Evolutionary conservation across 108 stramenopile genomes (phyloP), one percentile per base, ranked within the genome.

Genomic region (Mediolabrus comicus): DNA sequence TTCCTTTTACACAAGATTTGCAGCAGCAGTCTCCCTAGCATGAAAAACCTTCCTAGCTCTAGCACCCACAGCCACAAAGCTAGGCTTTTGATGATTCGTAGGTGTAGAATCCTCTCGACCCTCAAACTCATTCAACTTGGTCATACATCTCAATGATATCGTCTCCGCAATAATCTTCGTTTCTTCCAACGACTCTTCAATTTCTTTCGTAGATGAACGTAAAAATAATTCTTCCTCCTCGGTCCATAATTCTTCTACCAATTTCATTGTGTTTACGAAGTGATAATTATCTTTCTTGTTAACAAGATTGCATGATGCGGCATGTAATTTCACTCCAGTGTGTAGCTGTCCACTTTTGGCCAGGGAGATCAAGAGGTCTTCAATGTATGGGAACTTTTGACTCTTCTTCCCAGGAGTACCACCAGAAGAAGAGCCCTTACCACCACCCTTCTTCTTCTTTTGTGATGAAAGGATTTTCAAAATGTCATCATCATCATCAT

Each of bases 221-320:
- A 75, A 38, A 16, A 75, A 75, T 2, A 75, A 66, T 30, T 75
- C 74, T 29, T 74, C 73, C 58, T 75, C 74, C 31, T 75, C 74
- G 1, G 74, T 75, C 74, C 74, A 75, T 10, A 75, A 33, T 39
- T 75, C 74, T 51, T 66, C 66, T 7, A 75, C 74, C 17, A 75
- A 35, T 19, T 53, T 30, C 74, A 75, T 75, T 0, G 74, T 52
- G 49, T 67, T 62, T 3, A 67, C 66, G 41, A 53, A 75, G 29
- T 55, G 32, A 57, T 38, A 35, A 31, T 36, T 51, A 36, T 73
- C 72, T 26, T 64, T 73, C 8, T 19, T 16, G 6, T 26, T 27
- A 2, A 73, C 56, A 6, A 66, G 25, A 56, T 73, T 38, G 10
- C 26, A 19, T 27, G 64, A 54, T 2, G 29, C 55, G 17, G 33